Conservation (phyloP, 2,329 filamentous ascomycete species). For the Verticillium klebahnii region DNA sequence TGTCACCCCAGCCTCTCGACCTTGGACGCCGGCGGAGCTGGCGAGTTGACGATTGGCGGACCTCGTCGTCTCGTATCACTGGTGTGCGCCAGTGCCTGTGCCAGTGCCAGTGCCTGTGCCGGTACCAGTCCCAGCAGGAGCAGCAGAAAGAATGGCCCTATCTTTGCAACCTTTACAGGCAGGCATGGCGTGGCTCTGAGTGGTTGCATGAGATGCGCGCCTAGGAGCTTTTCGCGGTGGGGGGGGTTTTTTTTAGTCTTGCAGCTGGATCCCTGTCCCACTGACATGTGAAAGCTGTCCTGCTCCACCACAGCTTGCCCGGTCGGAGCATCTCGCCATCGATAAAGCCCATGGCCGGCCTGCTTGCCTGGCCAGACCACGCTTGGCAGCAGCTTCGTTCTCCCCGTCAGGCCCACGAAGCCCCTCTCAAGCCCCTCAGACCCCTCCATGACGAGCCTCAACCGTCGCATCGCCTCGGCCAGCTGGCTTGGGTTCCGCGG, state of each 20-base stretch:
- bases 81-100: background rate
- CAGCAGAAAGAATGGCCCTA: background rate
- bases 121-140: background rate
- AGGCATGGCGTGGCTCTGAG: background rate
- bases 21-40: background rate
- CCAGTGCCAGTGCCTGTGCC: background rate
- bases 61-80: background rate
- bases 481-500: background rate
- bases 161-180: background rate
- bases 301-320: background rate
- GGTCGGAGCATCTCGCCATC: background rate
- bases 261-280: background rate
- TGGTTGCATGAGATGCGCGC: background rate
- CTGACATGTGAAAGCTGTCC: conserved; percentile 2
- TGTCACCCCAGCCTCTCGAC: background rate
- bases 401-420: background rate
- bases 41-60: background rate
- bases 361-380: background rate
- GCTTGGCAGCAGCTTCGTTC: background rate
- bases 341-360: background rate
- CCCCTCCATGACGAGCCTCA: background rate
- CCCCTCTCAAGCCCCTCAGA: background rate
- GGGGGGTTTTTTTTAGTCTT: background rate
- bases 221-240: background rate
- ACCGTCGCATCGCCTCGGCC: background rate